phyloP scores from a whole-genome alignment of 768 basidiomycete genomes.

The Sistotremastrum suecicum region DNA sequence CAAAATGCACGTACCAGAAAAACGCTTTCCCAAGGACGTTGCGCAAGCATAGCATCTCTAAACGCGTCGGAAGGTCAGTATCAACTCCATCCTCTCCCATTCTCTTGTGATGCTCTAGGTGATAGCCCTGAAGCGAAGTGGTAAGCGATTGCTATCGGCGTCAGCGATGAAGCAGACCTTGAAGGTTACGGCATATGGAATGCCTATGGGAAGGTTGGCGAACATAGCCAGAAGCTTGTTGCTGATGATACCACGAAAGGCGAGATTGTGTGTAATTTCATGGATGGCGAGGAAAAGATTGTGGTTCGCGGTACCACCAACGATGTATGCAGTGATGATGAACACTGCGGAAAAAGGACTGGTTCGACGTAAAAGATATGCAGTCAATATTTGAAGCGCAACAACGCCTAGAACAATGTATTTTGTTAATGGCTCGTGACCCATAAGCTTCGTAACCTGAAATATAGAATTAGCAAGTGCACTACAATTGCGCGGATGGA shows the following conservation, averaged over 20 bases:
- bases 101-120: slow-evolving; percentile 93
- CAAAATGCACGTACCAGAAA: slow-evolving; percentile 56
- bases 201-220: slow-evolving; percentile 85
- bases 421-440: slow-evolving; percentile 83
- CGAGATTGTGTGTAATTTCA: slow-evolving; percentile 96
- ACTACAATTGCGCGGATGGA: background rate
- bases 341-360: slow-evolving; percentile 60
- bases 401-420: slow-evolving; percentile 80
- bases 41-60: slow-evolving; percentile 79
- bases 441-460: slow-evolving; percentile 94
- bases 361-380: slow-evolving; percentile 52
- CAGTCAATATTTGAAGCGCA: slow-evolving; percentile 50
- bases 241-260: slow-evolving; percentile 65
- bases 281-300: slow-evolving; percentile 97
- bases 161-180: slow-evolving; percentile 38
- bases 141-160: background rate
- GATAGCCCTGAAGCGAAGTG: slow-evolving; percentile 47
- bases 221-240: slow-evolving; percentile 86
- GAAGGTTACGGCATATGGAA: slow-evolving; percentile 92
- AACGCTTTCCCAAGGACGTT: slow-evolving; percentile 98
- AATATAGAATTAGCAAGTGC: background rate
- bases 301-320: slow-evolving; percentile 95
- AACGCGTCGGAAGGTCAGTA: slow-evolving; percentile 78
- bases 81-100: slow-evolving; percentile 93
- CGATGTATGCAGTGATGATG: slow-evolving; percentile 60